phyloP scores from a whole-genome alignment of 495 filamentous ascomycete species.

The Astrothelium macrocarpum region DNA sequence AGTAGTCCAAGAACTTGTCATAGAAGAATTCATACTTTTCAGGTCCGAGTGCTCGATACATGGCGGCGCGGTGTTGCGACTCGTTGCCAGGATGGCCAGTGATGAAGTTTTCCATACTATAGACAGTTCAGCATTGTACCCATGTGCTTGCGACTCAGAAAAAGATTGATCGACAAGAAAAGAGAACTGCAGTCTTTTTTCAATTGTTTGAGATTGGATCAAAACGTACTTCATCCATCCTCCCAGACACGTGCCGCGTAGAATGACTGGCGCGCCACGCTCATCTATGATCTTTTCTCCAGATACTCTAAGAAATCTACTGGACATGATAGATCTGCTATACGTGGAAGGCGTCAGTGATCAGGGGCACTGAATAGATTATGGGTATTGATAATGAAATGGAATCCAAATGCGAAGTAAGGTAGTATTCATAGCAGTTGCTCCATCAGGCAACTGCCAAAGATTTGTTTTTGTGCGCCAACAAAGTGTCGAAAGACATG shows the following conservation, averaged over 20 bases:
- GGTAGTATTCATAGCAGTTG: too few relatives aligned
- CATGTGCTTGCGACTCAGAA: too few relatives aligned
- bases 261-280: conserved; percentile 38
- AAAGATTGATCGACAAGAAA: neutral
- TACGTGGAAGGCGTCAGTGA: too few relatives aligned
- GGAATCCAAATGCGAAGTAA: too few relatives aligned
- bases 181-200: conserved; percentile 3
- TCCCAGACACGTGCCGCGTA: conserved; percentile 42
- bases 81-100: conserved; percentile 57
- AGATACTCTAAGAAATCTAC: conserved; percentile 37
- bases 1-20: conserved; percentile 49
- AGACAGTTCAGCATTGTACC: neutral
- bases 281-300: conserved; percentile 40
- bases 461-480: too few relatives aligned
- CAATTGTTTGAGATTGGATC: conserved; percentile 7
- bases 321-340: too few relatives aligned
- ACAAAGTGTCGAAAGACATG: too few relatives aligned
- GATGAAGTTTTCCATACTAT: conserved; percentile 57
- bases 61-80: conserved; percentile 44
- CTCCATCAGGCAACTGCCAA: too few relatives aligned
- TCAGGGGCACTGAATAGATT: too few relatives aligned
- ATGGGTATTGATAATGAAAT: too few relatives aligned
- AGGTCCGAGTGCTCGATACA: conserved; percentile 44
- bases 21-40: conserved; percentile 42
- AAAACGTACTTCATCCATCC: conserved; percentile 39